Base-by-base conservation (phyloP, 768 basidiomycete genomes). In the Scleroderma bovista region DNA sequence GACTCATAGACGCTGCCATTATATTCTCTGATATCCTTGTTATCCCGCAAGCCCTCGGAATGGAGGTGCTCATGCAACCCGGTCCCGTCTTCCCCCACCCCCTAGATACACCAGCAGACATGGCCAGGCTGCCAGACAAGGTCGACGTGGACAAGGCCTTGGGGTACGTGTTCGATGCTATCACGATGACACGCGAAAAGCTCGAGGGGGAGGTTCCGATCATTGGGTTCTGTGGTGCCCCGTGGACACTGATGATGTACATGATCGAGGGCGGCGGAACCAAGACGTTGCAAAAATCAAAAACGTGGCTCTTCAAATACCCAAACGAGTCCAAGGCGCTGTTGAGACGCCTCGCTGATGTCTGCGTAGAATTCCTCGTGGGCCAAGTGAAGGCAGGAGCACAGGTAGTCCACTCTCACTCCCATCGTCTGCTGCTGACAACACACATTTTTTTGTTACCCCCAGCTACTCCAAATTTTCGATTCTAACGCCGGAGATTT, bases 21-120 rank as follows among this genome's bases (percentile, higher is more conserved):
- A 97, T 98, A 69, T 99, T 99, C 75, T 89, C 84, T 59, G 96
- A 98, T 66, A 99, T 98, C 70, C 86, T 99, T 55, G 94, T 99
- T 66, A 75, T 99, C 50, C 96, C 96, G 0, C 94, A 98, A 64
- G 96, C 96, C 19, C 83, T 99, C 84, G 96, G 96, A 16, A 88
- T 99, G 84, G 86, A 86, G 60, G 87, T 93, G 0, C 73, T 86
- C 60, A 98, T 99, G 95, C 88, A 87, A 59, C 93, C 93, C 1
- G 90, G 83, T 3, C 96, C 96, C 2, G 72, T 76, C 63, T 93
- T 99, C 60, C 91, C 96, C 2, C 75, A 85, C 22, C 95, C 96
- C 3, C 81, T 99, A 57, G 68, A 75, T 46, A 83, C 78, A 2
- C 91, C 92, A 11, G 80, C 70, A 19, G 90, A 98, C 65, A 63